A percentile compares a stretch with the other conserved stretches of the same genome.
Conservation (phyloP, 805 yeast species). For the Torulaspora gathmanii region DNA sequence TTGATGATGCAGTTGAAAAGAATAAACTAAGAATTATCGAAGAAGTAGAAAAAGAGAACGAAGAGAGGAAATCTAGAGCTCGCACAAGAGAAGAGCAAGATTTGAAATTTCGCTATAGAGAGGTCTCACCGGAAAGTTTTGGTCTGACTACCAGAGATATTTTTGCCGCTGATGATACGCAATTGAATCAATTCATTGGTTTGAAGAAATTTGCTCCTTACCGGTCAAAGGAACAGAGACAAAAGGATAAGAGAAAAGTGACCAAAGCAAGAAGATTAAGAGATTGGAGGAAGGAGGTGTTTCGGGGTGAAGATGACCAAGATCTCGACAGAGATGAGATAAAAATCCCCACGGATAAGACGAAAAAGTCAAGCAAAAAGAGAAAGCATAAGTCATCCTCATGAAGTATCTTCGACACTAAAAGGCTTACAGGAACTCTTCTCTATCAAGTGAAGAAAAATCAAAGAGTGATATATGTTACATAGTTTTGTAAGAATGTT, state of each 20-base stretch:
- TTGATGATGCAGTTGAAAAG: conserved; percentile 73
- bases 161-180: conserved; percentile 80
- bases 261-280: conserved; percentile 76
- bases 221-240: conserved; percentile 64
- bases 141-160: conserved; percentile 86
- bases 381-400: conserved; percentile 11
- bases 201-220: conserved; percentile 92
- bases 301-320: conserved; percentile 55
- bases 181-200: conserved; percentile 78
- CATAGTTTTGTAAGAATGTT: neutral
- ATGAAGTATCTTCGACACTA: neutral
- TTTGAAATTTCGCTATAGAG: conserved; percentile 74
- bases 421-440: neutral
- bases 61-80: conserved; percentile 55
- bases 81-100: conserved; percentile 42
- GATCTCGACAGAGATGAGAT: conserved; percentile 21
- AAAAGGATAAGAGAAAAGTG: conserved; percentile 77
- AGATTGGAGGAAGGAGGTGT: conserved; percentile 86
- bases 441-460: conserved; percentile 1
- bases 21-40: conserved; percentile 62
- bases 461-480: conserved; percentile 4
- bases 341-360: conserved; percentile 21
- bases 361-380: conserved; percentile 4
- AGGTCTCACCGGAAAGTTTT: conserved; percentile 90
- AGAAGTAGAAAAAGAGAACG: conserved; percentile 55